Evolutionary conservation across 148 eudicot species (phyloP), one percentile per base, ranked within the genome.

Genomic region (Chenopodium formosanum): DNA sequence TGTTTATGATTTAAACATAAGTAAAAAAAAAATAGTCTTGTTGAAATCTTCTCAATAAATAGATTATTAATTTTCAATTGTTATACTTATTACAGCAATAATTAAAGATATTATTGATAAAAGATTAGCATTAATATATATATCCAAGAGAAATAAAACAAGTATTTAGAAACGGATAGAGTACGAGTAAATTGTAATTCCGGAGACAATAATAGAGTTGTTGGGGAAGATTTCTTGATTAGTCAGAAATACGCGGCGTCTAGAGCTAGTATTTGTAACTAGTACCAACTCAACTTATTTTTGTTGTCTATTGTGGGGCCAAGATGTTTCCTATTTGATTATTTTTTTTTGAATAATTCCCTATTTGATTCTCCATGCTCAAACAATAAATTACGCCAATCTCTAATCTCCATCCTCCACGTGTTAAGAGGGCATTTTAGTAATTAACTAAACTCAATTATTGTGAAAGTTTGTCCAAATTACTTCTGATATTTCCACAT

Each of bases 201-300:
- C 2, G 68, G 14, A 29, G 3, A 65, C 32, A 23, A 50, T 65
- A 25, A 65, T 65, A 7, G 69, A 65, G 70, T 73, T 25, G 29
- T 73, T 25, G 62, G 20, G 20, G 9, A 50, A 8, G 48, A 44
- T 44, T 72, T 12, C 52, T 73, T 47, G 34, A 67, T 50, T 67
- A 78, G 22, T 67, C 78, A 77, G 22, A 64, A 80, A 68, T 75
- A 83, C 70, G 86, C 86, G 86, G 86, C 86, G 76, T 69, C 34
- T 69, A 22, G 86, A 65, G 34, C 79, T 56, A 37, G 82, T 67
- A 3, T 23, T 72, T 25, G 75, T 72, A 20, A 52, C 16, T 14
- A 50, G 53, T 47, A 66, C 73, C 46, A 19, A 69, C 64, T 8
- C 25, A 4, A 29, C 19, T 13, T 69, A 16, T 69, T 69, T 70